Percentiles rank a stretch among this genome's conserved stretches.
phyloP scores from a whole-genome alignment of 2,329 filamentous ascomycete species.

The Beauveria sp. region DNA sequence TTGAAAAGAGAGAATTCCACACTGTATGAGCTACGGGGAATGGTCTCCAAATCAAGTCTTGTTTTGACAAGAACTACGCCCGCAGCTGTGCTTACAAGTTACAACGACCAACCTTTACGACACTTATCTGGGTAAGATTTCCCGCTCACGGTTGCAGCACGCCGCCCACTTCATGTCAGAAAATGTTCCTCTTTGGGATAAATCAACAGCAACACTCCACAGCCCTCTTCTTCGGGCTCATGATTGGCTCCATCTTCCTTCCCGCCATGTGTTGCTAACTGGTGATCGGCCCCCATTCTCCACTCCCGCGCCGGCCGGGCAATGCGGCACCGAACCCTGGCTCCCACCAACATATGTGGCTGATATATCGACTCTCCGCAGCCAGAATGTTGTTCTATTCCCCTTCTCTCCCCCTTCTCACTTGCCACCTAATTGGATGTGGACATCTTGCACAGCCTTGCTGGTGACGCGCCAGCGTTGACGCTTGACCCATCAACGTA shows the following conservation, averaged over 20 bases:
- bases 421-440: not conserved
- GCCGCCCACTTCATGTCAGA: slow-evolving; percentile 4
- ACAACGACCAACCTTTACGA: not conserved
- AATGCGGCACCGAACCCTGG: not conserved
- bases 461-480: not conserved
- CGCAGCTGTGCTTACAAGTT: not conserved
- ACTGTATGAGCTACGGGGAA: not conserved
- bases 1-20: no score
- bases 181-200: slow-evolving; percentile 2
- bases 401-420: not conserved
- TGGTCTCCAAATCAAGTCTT: not conserved
- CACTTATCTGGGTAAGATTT: slow-evolving; percentile 1
- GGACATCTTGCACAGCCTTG: not conserved
- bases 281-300: not conserved
- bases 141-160: not conserved
- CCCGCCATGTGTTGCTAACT: not conserved
- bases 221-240: not conserved
- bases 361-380: not conserved
- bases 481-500: not conserved
- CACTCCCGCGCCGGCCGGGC: not conserved
- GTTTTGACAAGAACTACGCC: not conserved
- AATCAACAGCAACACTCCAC: not conserved
- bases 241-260: not conserved
- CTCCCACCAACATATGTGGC: not conserved
- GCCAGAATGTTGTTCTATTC: not conserved